phyloP scores from a whole-genome alignment of 129 eudicot genomes.

The Silybum marianum region DNA sequence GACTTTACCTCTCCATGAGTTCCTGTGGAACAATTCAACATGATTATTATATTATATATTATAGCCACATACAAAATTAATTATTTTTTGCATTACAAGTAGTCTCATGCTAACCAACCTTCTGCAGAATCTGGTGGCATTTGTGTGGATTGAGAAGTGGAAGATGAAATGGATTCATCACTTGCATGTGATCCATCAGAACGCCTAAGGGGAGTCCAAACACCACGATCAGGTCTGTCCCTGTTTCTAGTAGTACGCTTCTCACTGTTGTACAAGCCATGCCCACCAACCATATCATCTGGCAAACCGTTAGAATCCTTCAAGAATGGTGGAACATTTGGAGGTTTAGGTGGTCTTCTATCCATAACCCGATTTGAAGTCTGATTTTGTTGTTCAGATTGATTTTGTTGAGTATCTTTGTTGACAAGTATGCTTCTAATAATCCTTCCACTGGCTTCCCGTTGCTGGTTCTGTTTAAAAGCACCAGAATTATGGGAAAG shows the following conservation, averaged over 20 bases:
- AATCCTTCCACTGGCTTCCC: slow-evolving; percentile 72
- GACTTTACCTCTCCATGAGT: slow-evolving; percentile 50
- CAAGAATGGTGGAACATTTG: slow-evolving; percentile 35
- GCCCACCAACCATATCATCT: slow-evolving; percentile 50
- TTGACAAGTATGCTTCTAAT: slow-evolving; percentile 80
- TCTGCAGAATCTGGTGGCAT: slow-evolving; percentile 46
- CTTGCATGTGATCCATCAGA: slow-evolving; percentile 72
- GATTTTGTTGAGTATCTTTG: slow-evolving; percentile 58
- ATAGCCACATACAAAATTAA: not conserved
- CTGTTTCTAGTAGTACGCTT: slow-evolving; percentile 69
- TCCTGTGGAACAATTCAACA: slow-evolving; percentile 33
- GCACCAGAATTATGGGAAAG: slow-evolving; percentile 35
- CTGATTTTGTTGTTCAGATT: slow-evolving; percentile 53
- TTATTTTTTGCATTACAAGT: not conserved
- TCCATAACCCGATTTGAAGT: slow-evolving; percentile 54
- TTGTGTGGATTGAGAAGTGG: slow-evolving; percentile 47
- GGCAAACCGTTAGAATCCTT: slow-evolving; percentile 48
- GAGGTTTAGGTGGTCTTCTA: slow-evolving; percentile 77
- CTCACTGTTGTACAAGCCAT: slow-evolving; percentile 45
- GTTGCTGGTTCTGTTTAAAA: slow-evolving; percentile 58
- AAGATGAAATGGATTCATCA: slow-evolving; percentile 58
- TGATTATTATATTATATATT: not conserved
- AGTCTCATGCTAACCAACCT: slow-evolving; percentile 55
- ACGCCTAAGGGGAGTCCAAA: slow-evolving; percentile 92
- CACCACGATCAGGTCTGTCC: slow-evolving; percentile 96